A percentile compares a stretch with the other conserved stretches of the same genome.
These are phyloP conservation scores for Cryptococcus hybrid DNA, from an alignment of 1,284 basidiomycete species.

Conservation along the genomic window DNA sequence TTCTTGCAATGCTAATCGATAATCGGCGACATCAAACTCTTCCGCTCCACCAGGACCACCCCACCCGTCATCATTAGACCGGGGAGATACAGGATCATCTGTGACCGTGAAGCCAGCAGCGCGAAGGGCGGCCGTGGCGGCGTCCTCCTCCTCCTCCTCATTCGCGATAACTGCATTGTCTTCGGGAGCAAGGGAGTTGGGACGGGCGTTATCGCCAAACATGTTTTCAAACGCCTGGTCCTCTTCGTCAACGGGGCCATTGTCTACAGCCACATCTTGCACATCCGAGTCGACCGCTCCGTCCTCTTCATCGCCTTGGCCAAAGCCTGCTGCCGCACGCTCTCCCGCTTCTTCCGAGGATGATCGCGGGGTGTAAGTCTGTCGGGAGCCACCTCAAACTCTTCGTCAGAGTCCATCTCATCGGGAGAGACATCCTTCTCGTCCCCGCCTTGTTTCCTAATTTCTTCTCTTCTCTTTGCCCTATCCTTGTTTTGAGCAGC, in stretches of 20 bases:
- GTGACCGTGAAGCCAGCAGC: conserved; percentile 12
- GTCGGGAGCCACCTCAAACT: conserved; percentile 37
- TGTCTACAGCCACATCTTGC: conserved; percentile 12
- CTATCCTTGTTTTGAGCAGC: conserved; percentile 26
- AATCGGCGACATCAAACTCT: conserved; percentile 20
- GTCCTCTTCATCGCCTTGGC: conserved; percentile 5
- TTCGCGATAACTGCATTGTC: neutral
- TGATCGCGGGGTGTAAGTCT: conserved; percentile 35
- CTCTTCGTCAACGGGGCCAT: conserved; percentile 15
- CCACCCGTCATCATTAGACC: conserved; percentile 1
- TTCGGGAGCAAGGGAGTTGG: too few species aligned
- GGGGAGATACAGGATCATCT: conserved; percentile 1
- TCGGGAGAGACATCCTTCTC: conserved; percentile 32
- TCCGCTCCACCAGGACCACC: conserved; percentile 9
- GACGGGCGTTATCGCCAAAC: neutral
- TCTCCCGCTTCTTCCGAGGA: neutral
- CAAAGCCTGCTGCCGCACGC: neutral
- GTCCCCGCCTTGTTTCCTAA: conserved; percentile 17
- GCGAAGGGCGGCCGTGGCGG: conserved; percentile 8
- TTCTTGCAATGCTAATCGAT: conserved; percentile 20
- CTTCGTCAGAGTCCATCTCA: conserved; percentile 39
- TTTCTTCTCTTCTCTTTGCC: conserved; percentile 20
- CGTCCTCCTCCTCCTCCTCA: conserved; percentile 8
- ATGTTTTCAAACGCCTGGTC: conserved; percentile 2
- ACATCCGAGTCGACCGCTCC: conserved; percentile 14